Evolutionary conservation across 257 asterid species (phyloP).

Genomic region (Solanum gracilifrons): DNA sequence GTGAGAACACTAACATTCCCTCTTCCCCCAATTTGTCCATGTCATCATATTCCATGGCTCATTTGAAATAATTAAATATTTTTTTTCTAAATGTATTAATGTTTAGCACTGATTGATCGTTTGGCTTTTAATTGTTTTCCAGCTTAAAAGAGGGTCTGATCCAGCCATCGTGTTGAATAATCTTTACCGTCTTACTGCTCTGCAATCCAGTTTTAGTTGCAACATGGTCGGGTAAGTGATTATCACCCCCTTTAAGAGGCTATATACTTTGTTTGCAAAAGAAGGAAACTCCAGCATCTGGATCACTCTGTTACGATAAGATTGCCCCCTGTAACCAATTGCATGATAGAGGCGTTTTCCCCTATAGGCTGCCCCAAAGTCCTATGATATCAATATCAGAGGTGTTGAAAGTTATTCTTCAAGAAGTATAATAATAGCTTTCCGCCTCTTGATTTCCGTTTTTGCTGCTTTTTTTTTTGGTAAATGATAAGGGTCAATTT

Average conservation of each 20-base stretch:
- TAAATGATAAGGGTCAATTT: neutral
- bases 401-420: neutral
- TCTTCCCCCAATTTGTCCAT: neutral
- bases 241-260: neutral
- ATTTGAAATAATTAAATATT: neutral
- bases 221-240: slow-evolving; percentile 97
- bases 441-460: neutral
- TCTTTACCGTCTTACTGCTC: slow-evolving; percentile 75
- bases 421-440: neutral
- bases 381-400: neutral
- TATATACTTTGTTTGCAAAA: neutral
- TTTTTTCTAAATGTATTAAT: neutral
- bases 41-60: neutral
- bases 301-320: neutral
- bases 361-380: neutral
- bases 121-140: slow-evolving; percentile 18
- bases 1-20: slow-evolving; percentile 1
- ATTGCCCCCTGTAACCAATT: neutral
- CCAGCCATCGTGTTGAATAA: slow-evolving; percentile 82
- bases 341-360: neutral
- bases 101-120: neutral
- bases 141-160: slow-evolving; percentile 91
- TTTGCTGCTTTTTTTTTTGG: neutral
- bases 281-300: neutral
- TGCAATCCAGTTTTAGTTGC: slow-evolving; percentile 89